Conservation (phyloP, 1,139 yeast species). For the Yamadazyma conglobata region DNA sequence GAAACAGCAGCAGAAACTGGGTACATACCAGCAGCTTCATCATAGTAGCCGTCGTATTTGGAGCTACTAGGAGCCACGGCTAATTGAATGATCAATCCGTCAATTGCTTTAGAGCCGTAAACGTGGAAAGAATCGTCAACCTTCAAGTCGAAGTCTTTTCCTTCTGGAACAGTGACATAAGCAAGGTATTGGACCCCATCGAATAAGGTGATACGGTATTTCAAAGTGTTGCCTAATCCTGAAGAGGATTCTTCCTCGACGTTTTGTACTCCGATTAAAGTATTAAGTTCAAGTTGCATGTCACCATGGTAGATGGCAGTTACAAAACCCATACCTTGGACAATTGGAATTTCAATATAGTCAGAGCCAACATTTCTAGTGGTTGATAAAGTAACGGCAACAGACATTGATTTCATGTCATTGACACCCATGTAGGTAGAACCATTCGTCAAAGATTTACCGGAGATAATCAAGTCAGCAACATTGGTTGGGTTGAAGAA, state of each 20-base stretch:
- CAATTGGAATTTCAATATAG: conserved; percentile 41
- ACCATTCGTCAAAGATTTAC: conserved; percentile 42
- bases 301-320: conserved; percentile 61
- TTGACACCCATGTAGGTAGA: conserved; percentile 38
- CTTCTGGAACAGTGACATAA: conserved; percentile 50
- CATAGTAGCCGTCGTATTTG: conserved; percentile 27
- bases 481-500: conserved; percentile 54
- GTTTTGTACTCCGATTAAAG: conserved; percentile 50
- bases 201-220: conserved; percentile 54
- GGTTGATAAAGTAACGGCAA: conserved; percentile 44
- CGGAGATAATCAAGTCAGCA: conserved; percentile 54
- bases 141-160: conserved; percentile 30
- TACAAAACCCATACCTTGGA: conserved; percentile 79
- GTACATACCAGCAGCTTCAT: conserved; percentile 36
- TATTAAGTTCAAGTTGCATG: conserved; percentile 49
- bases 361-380: conserved; percentile 19
- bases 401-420: conserved; percentile 57
- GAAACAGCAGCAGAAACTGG: conserved; percentile 31
- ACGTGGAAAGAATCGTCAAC: conserved; percentile 36
- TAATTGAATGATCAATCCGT: conserved; percentile 58
- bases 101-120: conserved; percentile 42
- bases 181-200: conserved; percentile 54
- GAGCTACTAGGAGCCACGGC: conserved; percentile 47
- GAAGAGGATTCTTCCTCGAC: conserved; percentile 46
- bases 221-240: conserved; percentile 50